Base-by-base conservation (phyloP, 208 protist species). In the Herpetomonas muscarum region DNA sequence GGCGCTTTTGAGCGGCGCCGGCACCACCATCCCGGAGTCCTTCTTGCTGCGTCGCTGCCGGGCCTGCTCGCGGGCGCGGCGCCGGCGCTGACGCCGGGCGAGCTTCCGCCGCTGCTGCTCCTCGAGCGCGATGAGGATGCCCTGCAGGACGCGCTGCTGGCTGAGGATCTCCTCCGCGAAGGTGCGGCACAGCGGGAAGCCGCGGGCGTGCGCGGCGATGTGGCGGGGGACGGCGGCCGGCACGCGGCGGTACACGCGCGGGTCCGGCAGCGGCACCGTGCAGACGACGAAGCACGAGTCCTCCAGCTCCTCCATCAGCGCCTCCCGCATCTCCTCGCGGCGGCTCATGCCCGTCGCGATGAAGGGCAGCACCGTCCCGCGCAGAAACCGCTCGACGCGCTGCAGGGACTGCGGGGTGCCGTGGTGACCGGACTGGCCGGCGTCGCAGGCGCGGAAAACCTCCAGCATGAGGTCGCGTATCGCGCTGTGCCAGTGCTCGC, bases 131-230 rank as follows among this genome's bases (percentile, higher is more conserved):
- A 70, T 45, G 15, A 78, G 25, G 22, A 81, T 72, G 49, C 48
- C 57, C 63, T 78, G 69, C 19, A 87, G 49, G 21, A 64, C 61
- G 19, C 77, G 73, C 64, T 85, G 74, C 64, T 82, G 77, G 22
- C 58, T 45, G 10, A 85, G 39, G 21, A 90, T 37, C 44, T 91
- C 87, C 65, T 88, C 73, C 1, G 87, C 84, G 50, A 75, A 87
- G 25, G 81, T 79, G 44, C 61, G 64, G 25, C 72, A 68, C 3
- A 91, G 64, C 2, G 62, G 61, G 31, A 79, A 78, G 46, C 74
- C 73, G 28, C 75, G 67, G 2, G 70, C 78, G 63, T 85, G 71
- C 0, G 81, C 81, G 9, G 68, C 80, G 39, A 77, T 59, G 58
- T 82, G 63, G 48, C 84, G 81, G 10, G 75, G 70, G 34, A 92